Evolutionary conservation across 1,284 basidiomycete species (phyloP), one percentile per base, ranked within the genome.

Genomic region (Boletellus sp.): DNA sequence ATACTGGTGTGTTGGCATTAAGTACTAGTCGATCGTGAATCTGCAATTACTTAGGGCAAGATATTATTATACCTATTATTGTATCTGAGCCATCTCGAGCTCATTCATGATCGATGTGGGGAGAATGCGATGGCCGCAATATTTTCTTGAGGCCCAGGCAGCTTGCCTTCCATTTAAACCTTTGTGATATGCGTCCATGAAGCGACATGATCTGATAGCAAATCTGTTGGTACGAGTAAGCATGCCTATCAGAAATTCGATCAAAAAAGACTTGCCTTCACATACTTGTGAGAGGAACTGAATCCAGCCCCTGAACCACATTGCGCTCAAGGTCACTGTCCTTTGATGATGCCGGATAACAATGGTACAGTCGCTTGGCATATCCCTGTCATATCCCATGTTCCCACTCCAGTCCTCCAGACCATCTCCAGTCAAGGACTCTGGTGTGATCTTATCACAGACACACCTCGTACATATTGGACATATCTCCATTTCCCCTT

Each of bases 121-220:
- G 33, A 45, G 44, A 45, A 40, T 11, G 15, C 15, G 21, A 33
- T 47, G 46, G 18, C 46, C 38, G 8, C 8, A 21, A 32, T 47
- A 47, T 30, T 47, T 47, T 26, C n/a, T 39, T 30, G 46, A 15
- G 16, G 37, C 46, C 45, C 46, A 47, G 26, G 46, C 46, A 5
- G 37, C 46, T 40, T 47, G 44, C 18, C 4, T 46, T 0, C 45
- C 45, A 39, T 47, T 32, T 12, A 47, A 26, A 26, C 45, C 37
- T 12, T 30, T 47, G 19, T 32, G 26, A 47, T 47, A 47, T 21
- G 45, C 37, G 12, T 47, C 45, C 12, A 47, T 38, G n/a, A 47
- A 47, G 28, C 28, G 18, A 8, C 13, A 10, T 19, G 45, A 47
- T 39, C 45, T 5, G 44, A 28, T 44, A 19, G 32, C 44, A 24